Evolutionary conservation across 441 rosid species (phyloP), one percentile per base, ranked within the genome.

Genomic region (Jatropha podagrica): DNA sequence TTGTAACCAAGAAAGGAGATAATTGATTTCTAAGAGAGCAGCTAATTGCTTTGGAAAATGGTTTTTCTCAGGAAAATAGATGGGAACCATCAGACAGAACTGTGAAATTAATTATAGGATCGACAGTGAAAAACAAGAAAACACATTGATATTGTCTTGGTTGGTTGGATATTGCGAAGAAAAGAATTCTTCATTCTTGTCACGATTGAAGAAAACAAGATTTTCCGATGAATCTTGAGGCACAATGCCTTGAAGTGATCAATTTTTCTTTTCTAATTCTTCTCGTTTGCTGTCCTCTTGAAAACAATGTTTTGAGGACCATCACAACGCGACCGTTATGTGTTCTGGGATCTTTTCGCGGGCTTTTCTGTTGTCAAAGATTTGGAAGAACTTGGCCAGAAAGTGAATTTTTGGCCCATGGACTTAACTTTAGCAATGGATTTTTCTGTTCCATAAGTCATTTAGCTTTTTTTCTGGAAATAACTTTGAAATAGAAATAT

Each of bases 101-200:
- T 62, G 13, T 1, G 32, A 54, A 55, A 23, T 4, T 18, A 62
- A 62, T 15, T 18, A 44, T 44, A 62, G 65, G 65, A 14, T 62
- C n/a, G 44, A 62, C 8, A 4, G 32, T 7, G 12, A 20, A 58
- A 58, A 58, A 58, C 61, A 58, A 51, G 18, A 51, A 58, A 58
- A n/a, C 58, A 58, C 27, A 58, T 58, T 7, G 61, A 2, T 51
- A 17, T 51, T 51, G 17, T 55, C 42, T 56, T 58, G 65, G 74
- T 40, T 71, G 44, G 55, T 59, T 60, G 74, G 66, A 42, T 65
- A 60, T 20, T 14, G 44, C 74, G 13, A 59, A 71, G 67, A n/a
- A 17, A 4, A 2, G 3, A n/a, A 6, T 10, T 18, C 37, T 71
- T 71, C n/a, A 6, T 10, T 18, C 37, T 71, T 71, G 66, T 71